These are phyloP conservation scores for Mallotus repandus DNA, from an alignment of 441 rosid genomes.

Conservation along the genomic window DNA sequence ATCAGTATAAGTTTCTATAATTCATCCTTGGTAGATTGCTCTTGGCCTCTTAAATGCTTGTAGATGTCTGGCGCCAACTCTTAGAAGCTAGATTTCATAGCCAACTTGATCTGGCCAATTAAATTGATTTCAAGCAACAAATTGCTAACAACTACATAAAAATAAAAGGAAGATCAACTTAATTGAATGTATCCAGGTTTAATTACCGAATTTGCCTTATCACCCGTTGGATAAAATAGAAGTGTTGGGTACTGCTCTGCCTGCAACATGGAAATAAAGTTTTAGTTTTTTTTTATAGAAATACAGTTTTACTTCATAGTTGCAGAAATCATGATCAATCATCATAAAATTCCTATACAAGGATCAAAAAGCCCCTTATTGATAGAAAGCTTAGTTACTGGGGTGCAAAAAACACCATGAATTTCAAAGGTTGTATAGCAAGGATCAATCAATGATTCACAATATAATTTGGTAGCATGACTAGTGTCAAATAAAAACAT, in stretches of 20 bases:
- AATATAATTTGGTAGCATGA: neutral
- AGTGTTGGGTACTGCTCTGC: constrained; percentile 69
- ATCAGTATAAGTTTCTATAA: too few species aligned
- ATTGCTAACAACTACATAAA: neutral
- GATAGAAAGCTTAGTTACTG: neutral
- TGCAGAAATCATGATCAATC: neutral
- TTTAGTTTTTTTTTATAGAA: too few species aligned
- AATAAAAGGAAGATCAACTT: neutral
- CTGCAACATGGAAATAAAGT: constrained; percentile 38
- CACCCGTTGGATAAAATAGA: constrained; percentile 58
- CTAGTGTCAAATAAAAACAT: neutral
- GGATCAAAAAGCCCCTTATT: neutral
- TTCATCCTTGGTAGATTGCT: constrained; percentile 3
- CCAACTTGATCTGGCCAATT: constrained; percentile 53
- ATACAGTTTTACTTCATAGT: neutral
- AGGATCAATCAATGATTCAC: neutral
- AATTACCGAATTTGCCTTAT: constrained; percentile 74
- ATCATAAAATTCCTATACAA: neutral
- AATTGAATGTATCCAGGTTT: constrained; percentile 2
- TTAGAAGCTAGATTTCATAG: constrained; percentile 54
- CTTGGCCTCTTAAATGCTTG: constrained; percentile 48
- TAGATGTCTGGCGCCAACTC: constrained; percentile 62
- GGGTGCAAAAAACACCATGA: neutral
- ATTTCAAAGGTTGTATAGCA: neutral
- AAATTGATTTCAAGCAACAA: constrained; percentile 21